These are phyloP conservation scores for Aschersonia sp. DNA, from an alignment of 2,329 filamentous ascomycete species.

Conservation along the genomic window DNA sequence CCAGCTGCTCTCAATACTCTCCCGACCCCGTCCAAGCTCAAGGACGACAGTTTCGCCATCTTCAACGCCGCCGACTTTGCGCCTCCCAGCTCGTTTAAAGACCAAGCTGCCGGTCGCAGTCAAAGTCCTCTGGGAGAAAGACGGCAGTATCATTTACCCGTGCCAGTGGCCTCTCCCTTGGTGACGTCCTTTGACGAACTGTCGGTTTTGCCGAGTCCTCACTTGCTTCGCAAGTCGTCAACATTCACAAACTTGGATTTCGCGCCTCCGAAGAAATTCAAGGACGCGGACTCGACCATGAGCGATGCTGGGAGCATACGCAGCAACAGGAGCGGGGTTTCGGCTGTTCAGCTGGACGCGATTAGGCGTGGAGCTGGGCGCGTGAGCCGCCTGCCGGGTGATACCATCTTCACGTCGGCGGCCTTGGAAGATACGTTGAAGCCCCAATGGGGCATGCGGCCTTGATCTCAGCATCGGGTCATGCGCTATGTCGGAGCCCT, in stretches of 20 bases:
- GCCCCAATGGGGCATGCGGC: constrained; percentile 42
- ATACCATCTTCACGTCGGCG: constrained; percentile 64
- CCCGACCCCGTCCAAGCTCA: constrained; percentile 74
- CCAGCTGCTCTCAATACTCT: constrained; percentile 61
- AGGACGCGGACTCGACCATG: constrained; percentile 37
- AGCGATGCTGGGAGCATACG: constrained; percentile 53
- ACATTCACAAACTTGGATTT: constrained; percentile 74
- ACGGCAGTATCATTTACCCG: constrained; percentile 58
- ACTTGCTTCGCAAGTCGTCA: constrained; percentile 60
- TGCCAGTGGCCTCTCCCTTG: constrained; percentile 65
- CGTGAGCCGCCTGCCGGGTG: constrained; percentile 69
- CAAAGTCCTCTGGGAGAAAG: constrained; percentile 51
- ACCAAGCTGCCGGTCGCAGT: constrained; percentile 54
- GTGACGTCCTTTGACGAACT: constrained; percentile 80
- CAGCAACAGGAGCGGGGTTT: constrained; percentile 60
- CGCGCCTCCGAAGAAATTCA: constrained; percentile 63
- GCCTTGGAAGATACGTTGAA: constrained; percentile 48
- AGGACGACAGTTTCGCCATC: constrained; percentile 64
- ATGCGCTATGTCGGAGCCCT: background rate
- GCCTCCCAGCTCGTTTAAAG: constrained; percentile 53
- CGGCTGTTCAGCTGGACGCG: constrained; percentile 51
- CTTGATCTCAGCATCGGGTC: constrained; percentile 11
- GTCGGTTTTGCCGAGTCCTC: constrained; percentile 73
- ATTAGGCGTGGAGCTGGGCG: constrained; percentile 76
- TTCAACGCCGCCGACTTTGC: constrained; percentile 68